phyloP scores from a whole-genome alignment of 345 rosid genomes.

The Eucalyptus urophylla region DNA sequence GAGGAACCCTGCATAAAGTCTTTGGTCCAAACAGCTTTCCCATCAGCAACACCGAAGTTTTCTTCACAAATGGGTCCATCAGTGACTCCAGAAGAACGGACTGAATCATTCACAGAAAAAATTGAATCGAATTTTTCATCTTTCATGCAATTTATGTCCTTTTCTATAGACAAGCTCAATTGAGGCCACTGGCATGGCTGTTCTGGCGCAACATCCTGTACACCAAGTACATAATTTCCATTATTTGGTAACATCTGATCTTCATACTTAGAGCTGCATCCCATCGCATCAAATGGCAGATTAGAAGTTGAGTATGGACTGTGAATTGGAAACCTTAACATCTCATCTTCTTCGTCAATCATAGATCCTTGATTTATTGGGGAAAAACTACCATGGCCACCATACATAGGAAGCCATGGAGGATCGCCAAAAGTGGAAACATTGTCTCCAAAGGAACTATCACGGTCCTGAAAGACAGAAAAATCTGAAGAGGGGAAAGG shows the following conservation, averaged over 20 bases:
- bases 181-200: conserved; percentile 7
- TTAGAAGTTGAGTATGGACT: neutral
- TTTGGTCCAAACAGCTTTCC: conserved; percentile 8
- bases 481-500: conserved; percentile 10
- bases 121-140: neutral
- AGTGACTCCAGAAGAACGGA: neutral
- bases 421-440: conserved; percentile 6
- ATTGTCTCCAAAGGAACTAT: conserved; percentile 6
- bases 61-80: neutral
- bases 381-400: conserved; percentile 3
- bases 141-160: neutral
- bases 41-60: conserved; percentile 1
- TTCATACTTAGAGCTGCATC: neutral
- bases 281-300: neutral
- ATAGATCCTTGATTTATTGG: conserved; percentile 15
- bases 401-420: neutral
- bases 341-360: conserved; percentile 24
- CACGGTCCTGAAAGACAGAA: conserved; percentile 20
- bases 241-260: conserved; percentile 8
- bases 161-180: conserved; percentile 2
- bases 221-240: conserved; percentile 9
- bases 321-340: neutral
- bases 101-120: neutral
- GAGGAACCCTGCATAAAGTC: conserved; percentile 15
- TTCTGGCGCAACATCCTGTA: conserved; percentile 5